phyloP scores from a whole-genome alignment of 2,329 filamentous ascomycete genomes.

The Aspergillus unguis region DNA sequence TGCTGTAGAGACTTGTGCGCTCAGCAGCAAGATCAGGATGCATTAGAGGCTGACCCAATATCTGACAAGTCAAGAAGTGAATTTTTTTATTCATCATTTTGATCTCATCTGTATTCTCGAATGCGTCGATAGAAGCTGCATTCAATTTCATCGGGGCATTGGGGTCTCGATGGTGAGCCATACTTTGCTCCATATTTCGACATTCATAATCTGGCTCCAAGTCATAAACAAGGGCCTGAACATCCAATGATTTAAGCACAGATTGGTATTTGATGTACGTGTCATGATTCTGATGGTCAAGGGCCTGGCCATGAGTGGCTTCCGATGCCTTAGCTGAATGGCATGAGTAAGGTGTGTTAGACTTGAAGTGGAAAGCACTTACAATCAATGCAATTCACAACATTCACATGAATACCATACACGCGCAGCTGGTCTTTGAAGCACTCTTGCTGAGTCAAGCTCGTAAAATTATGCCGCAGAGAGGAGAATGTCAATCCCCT shows the following conservation, averaged over 20 bases:
- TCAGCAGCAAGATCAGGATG: constrained; percentile 5
- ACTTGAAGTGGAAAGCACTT: not conserved
- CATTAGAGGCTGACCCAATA: not conserved
- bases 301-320: constrained; percentile 16
- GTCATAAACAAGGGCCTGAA: constrained; percentile 20
- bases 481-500: not conserved
- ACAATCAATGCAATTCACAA: not conserved
- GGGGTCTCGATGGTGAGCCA: constrained; percentile 19
- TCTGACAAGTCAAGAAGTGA: not conserved
- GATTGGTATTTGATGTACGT: constrained; percentile 22
- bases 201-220: constrained; percentile 21
- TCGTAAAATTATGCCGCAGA: not conserved
- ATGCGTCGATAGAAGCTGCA: constrained; percentile 11
- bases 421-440: not conserved
- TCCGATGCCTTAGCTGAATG: constrained; percentile 10
- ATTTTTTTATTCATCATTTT: not conserved
- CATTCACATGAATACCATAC: not conserved
- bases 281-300: constrained; percentile 20
- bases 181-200: constrained; percentile 23
- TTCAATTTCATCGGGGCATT: constrained; percentile 19
- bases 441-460: not conserved
- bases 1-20: constrained; percentile 16
- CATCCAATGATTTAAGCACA: constrained; percentile 18
- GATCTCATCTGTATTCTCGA: constrained; percentile 3
- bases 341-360: no score